A percentile compares a stretch with the other conserved stretches of the same genome.
Conservation (phyloP, 192 early-diverging fungal genomes). For the Coemansia sp. region DNA sequence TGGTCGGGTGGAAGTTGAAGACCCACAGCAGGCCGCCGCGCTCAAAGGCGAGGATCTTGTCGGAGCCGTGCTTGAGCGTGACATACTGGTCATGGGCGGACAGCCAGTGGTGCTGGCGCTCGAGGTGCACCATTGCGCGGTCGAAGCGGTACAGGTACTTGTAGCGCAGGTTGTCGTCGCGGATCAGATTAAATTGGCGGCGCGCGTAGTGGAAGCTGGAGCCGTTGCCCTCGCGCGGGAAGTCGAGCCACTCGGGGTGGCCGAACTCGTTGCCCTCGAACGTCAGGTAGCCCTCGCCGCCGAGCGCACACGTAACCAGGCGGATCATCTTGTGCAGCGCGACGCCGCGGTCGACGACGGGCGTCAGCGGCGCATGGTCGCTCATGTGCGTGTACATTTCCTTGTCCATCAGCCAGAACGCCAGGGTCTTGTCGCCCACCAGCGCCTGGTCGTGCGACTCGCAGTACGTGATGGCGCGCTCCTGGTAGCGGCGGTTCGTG, state of each 20-base stretch:
- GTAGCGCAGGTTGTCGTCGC: conserved; percentile 85
- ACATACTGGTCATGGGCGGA: conserved; percentile 76
- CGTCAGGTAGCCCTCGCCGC: conserved; percentile 94
- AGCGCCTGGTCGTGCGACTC: conserved; percentile 98
- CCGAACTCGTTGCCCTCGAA: conserved; percentile 99
- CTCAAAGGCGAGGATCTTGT: conserved; percentile 94
- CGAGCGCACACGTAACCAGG: conserved; percentile 83
- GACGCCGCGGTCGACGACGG: conserved; percentile 90
- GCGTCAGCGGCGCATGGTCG: conserved; percentile 72
- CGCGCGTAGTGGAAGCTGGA: conserved; percentile 91
- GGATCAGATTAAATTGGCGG: conserved; percentile 93
- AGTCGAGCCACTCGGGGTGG: conserved; percentile 99
- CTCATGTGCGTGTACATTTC: conserved; percentile 99
- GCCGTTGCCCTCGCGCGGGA: conserved; percentile 90
- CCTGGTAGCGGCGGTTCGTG: conserved; percentile 86
- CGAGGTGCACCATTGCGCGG: conserved; percentile 75
- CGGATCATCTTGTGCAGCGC: conserved; percentile 97
- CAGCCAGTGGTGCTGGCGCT: conserved; percentile 71
- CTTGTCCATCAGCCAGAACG: conserved; percentile 99
- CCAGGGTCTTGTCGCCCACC: conserved; percentile 97
- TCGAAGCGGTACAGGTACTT: conserved; percentile 93
- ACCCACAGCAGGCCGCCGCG: conserved; percentile 85
- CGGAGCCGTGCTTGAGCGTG: conserved; percentile 83
- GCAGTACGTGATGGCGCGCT: conserved; percentile 92
- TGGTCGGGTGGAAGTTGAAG: conserved; percentile 91